Base-by-base conservation (phyloP, 352 stramenopile species). In the Aphanomyces astaci region DNA sequence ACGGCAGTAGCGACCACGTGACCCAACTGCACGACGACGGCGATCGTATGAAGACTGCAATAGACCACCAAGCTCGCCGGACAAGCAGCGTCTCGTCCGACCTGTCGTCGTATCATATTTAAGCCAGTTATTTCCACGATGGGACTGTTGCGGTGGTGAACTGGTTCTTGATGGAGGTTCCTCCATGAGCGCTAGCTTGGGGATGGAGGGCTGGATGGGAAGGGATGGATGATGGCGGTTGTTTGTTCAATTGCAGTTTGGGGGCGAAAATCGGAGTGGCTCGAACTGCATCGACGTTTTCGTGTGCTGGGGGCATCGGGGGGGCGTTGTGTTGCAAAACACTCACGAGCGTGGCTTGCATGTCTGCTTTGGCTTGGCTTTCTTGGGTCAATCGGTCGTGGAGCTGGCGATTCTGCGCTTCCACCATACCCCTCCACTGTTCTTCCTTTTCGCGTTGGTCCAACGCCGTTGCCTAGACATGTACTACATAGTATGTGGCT, bases 21-120 rank as follows among this genome's bases (percentile, higher is more conserved):
- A 31, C n/a, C 10, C n/a, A 25, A 0, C 1, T 30, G 10, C 48
- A 55, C 48, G 27, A 55, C n/a, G 48, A 55, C 27, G 48, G 10
- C 40, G 40, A 49, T n/a, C n/a, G n/a, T 7, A 43, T 43, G 36
- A 43, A 43, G 36, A 15, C 15, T 7, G 15, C 36, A 7, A 43
- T 43, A 15, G 36, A 43, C 36, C 36, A 15, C 36, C 36, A 43
- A 43, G 36, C 7, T 1, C n/a, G 27, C 11, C 51, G 51, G 30
- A 19, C 19, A 25, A 22, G 51, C 51, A 59, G 51, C n/a, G 17
- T 28, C 22, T 22, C 22, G 4, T 59, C 51, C 17, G 51, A 59
- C 51, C 4, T 59, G 17, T 59, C 51, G 25, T 59, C 51, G 25
- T 59, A 59, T 59, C 51, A 59, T 32, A 59, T 59, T 32, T 59